Base-by-base conservation (phyloP, 768 basidiomycete genomes). In the Russula compacta region DNA sequence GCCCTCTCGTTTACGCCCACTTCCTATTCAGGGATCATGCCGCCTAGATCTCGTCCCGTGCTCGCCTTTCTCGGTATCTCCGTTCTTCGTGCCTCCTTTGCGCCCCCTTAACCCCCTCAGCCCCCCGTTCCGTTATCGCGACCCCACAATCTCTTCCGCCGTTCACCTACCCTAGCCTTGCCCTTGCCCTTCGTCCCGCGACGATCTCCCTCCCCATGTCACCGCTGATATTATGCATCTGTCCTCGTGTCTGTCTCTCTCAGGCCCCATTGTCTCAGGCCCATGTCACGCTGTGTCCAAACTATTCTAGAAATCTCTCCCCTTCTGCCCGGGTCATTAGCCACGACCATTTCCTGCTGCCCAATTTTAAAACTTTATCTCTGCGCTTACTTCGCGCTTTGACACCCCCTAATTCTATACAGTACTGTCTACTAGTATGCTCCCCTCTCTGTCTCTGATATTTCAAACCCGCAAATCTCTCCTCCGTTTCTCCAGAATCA, bases 31-130 rank as follows among this genome's bases (percentile, higher is more conserved):
- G 39, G 64, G 15, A 24, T n/a, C 8, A 11, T 53, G 51, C 56
- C 64, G 60, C 60, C 60, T 50, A 36, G 55, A 62, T 53, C 51
- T 36, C 44, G 14, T 24, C 8, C 38, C 49, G 29, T 38, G 40
- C 51, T 14, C 11, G 19, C 61, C 46, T 42, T 58, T 48, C 44
- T 42, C 61, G 52, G 61, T 43, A 62, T 58, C 46, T 62, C 61
- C 61, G 61, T 62, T 24, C 32, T 53, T 51, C 33, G 60, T 33
- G 43, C 55, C 53, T 53, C 53, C 33, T 36, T 51, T 51, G 17
- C 24, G 8, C 12, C 46, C 46, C 44, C 46, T 29, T 47, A 21
- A 14, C 57, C 57, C 35, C 57, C 24, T 6, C 6, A 17, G 11
- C 4, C 5, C 14, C 38, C 33, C 50, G n/a, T 62, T 53, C 56